Conservation (phyloP, 2,329 filamentous ascomycete genomes). For the Exophiala sp. region DNA sequence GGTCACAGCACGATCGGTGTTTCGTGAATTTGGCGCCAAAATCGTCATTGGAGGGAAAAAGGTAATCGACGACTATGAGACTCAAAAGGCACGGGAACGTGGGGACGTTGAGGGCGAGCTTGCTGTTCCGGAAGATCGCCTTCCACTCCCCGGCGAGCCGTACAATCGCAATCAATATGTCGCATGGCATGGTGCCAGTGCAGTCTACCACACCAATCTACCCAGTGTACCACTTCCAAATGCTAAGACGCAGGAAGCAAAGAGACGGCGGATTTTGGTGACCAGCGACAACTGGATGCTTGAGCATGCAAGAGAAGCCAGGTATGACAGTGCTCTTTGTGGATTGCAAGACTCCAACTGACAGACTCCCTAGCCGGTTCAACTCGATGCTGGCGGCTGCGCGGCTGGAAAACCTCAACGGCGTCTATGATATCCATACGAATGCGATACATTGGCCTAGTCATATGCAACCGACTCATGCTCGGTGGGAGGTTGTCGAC, state of each 20-base stretch:
- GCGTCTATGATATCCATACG: constrained; percentile 90
- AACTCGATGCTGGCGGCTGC: constrained; percentile 67
- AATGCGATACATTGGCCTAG: constrained; percentile 84
- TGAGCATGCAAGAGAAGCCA: constrained; percentile 85
- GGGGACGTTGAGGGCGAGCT: constrained; percentile 82
- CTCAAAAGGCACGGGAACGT: constrained; percentile 64
- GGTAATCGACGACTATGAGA: constrained; percentile 85
- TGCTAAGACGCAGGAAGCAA: constrained; percentile 68
- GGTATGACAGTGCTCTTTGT: constrained; percentile 47
- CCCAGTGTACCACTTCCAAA: constrained; percentile 69
- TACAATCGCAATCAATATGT: constrained; percentile 99
- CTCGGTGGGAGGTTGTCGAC: constrained; percentile 67
- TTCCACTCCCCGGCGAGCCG: constrained; percentile 68
- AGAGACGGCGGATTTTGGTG: constrained; percentile 78
- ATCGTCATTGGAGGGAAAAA: constrained; percentile 88
- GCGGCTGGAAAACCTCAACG: constrained; percentile 63
- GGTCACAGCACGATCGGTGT: constrained; percentile 91
- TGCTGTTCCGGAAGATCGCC: constrained; percentile 79
- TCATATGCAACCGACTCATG: constrained; percentile 83
- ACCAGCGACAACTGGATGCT: constrained; percentile 96
- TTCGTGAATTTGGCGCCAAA: constrained; percentile 88
- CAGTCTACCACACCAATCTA: constrained; percentile 81
- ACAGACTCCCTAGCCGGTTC: constrained; percentile 59
- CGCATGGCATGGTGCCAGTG: constrained; percentile 94
- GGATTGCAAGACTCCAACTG: background rate